Base-by-base conservation (phyloP, 202 grass and related monocot genomes). In the Elaeis oleifera region DNA sequence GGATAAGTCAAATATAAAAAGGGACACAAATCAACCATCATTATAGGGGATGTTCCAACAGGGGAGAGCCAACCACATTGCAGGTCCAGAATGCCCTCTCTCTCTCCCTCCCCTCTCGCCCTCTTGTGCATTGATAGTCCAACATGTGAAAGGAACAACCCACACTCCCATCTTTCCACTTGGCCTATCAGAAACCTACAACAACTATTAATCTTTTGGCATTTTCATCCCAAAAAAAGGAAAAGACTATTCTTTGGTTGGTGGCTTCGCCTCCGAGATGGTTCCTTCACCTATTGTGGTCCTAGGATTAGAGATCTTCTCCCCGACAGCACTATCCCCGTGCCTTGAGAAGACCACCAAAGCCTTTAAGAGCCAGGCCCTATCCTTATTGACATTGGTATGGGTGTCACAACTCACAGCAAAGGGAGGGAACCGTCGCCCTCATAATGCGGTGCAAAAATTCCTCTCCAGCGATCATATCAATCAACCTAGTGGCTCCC, bases 261-360 rank as follows among this genome's bases (percentile, higher is more conserved):
- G 39, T 63, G 39, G 51, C 18, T 50, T 49, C 39, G 26, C 50
- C 7, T 29, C 36, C 36, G 36, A 69, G 65, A 27, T 53, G 49
- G 11, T 44, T 69, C 16, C 11, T 57, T 69, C 23, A 19, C 51
- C 23, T 51, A 9, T 11, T 70, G 78, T 81, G 78, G 78, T 76
- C 78, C 72, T 59, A 60, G 65, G 68, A 63, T 51, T 64, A 49
- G 57, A 68, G 51, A 76, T 70, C 68, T 81, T 65, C 55, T 57
- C 29, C 63, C 78, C 78, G 78, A 81, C 78, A 81, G 26, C 78
- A 75, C 72, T 75, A 81, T 81, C 66, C 60, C 39, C 17, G 60
- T 71, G 68, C 57, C 68, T 71, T 71, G 68, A 71, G 68, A 71
- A 71, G 68, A 60, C 52, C 66, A 75, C 78, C 64, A 59, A 59